A percentile compares a stretch with the other conserved stretches of the same genome.
Conservation (phyloP, 805 yeast genomes). For the Lachancea mirantina region DNA sequence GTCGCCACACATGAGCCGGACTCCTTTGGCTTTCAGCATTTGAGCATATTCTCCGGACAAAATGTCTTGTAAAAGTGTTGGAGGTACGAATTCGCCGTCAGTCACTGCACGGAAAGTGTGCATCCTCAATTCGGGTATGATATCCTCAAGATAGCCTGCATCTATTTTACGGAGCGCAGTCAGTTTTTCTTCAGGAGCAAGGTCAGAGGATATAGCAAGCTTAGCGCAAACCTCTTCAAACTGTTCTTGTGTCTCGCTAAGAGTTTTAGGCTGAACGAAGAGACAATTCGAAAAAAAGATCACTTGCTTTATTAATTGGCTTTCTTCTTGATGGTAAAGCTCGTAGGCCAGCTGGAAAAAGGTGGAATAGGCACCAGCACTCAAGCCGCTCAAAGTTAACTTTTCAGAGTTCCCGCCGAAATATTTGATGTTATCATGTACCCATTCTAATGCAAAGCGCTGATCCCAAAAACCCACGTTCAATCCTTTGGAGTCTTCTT, state of each 20-base stretch:
- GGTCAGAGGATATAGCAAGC: conserved; percentile 15
- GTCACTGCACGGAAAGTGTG: conserved; percentile 37
- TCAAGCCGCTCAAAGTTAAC: conserved; percentile 39
- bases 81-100: conserved; percentile 33
- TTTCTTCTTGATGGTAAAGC: conserved; percentile 34
- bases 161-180: conserved; percentile 17
- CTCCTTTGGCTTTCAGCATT: conserved; percentile 14
- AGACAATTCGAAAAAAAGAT: conserved; percentile 33
- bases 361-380: conserved; percentile 41
- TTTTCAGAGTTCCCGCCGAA: conserved; percentile 42
- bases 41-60: conserved; percentile 25
- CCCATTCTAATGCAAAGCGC: conserved; percentile 41
- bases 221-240: conserved; percentile 32
- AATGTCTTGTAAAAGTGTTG: conserved; percentile 29
- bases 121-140: conserved; percentile 20
- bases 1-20: conserved; percentile 31
- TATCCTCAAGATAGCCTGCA: conserved; percentile 17
- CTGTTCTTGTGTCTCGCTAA: conserved; percentile 31
- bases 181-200: conserved; percentile 20
- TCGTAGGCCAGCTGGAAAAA: conserved; percentile 38
- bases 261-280: conserved; percentile 35
- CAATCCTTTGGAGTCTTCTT: conserved; percentile 27
- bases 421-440: conserved; percentile 32
- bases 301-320: conserved; percentile 35
- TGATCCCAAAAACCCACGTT: conserved; percentile 45